Percentiles rank a stretch among this genome's conserved stretches.
These are phyloP conservation scores for Nepenthes mirabilis DNA, from an alignment of 148 eudicot genomes.

Conservation along the genomic window DNA sequence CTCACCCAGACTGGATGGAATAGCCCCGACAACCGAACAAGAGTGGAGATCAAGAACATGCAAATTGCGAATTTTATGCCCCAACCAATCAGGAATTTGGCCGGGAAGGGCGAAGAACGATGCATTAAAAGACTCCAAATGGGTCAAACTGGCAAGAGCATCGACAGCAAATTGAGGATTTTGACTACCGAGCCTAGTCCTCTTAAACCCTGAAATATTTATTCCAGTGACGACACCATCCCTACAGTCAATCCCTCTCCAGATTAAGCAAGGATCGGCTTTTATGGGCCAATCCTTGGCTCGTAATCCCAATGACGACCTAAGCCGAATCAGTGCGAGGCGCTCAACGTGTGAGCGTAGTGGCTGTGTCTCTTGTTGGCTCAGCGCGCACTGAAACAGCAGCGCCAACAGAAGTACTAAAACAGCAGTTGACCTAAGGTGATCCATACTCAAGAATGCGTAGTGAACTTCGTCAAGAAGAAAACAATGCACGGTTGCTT, in stretches of 20 bases:
- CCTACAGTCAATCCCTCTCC: conserved; percentile 64
- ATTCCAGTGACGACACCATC: conserved; percentile 66
- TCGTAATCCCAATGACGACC: conserved; percentile 75
- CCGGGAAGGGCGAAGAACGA: conserved; percentile 60
- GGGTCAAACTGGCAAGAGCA: conserved; percentile 57
- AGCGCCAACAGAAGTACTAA: conserved; percentile 10
- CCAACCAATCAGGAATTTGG: conserved; percentile 69
- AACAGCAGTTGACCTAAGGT: conserved; percentile 2
- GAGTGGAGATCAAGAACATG: conserved; percentile 58
- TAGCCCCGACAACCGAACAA: conserved; percentile 45
- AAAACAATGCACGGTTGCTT: too few relatives aligned
- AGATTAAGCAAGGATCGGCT: conserved; percentile 49
- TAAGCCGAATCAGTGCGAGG: conserved; percentile 52
- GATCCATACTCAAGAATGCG: conserved; percentile 7
- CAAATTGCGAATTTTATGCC: conserved; percentile 30
- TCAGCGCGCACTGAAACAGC: conserved; percentile 27
- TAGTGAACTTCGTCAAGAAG: not conserved
- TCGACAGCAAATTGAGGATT: conserved; percentile 74
- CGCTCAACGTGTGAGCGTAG: conserved; percentile 17
- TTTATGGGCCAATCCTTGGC: conserved; percentile 79
- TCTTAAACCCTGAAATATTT: conserved; percentile 77
- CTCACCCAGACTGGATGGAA: conserved; percentile 59
- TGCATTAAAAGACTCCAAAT: conserved; percentile 62
- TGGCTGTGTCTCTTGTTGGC: conserved; percentile 8
- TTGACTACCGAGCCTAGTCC: conserved; percentile 57